phyloP scores from a whole-genome alignment of 2,329 filamentous ascomycete genomes.

The Trichoderma koningii region DNA sequence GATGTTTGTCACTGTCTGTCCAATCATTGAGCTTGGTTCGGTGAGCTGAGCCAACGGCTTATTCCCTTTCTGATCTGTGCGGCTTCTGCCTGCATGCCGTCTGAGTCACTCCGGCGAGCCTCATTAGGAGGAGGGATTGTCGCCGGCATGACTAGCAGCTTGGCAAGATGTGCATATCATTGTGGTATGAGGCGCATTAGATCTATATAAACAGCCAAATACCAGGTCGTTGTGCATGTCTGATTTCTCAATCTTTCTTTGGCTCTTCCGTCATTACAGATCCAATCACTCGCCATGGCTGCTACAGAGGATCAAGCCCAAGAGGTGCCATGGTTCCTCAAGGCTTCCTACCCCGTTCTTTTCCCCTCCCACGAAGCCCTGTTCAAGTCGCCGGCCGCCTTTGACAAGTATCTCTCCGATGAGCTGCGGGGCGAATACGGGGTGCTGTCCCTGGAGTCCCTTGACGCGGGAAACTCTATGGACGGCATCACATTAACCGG shows the following conservation, averaged over 20 bases:
- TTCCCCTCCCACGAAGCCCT: constrained; percentile 44
- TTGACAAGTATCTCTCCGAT: constrained; percentile 38
- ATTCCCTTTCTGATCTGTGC: not conserved
- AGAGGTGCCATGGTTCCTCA: constrained; percentile 43
- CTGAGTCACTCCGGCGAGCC: constrained; percentile 18
- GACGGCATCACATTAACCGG: constrained; percentile 36
- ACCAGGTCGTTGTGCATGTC: not conserved
- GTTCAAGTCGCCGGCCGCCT: constrained; percentile 38
- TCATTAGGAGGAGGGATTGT: not conserved
- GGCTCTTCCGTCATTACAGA: not conserved
- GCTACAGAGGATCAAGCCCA: not conserved
- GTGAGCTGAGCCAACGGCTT: not conserved
- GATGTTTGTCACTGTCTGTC: not conserved
- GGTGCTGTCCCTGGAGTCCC: constrained; percentile 2
- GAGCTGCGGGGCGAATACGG: constrained; percentile 33
- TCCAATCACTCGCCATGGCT: constrained; percentile 3
- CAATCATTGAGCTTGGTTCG: not conserved
- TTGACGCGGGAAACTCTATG: constrained; percentile 41
- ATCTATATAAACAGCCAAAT: not conserved
- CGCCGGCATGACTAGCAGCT: not conserved
- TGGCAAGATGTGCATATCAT: not conserved
- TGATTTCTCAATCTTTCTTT: not conserved
- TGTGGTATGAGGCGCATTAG: not conserved
- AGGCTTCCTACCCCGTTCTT: constrained; percentile 42
- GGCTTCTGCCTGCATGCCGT: constrained; percentile 10